These are phyloP conservation scores for Mikania micrantha DNA, from an alignment of 129 eudicot genomes.

Conservation along the genomic window DNA sequence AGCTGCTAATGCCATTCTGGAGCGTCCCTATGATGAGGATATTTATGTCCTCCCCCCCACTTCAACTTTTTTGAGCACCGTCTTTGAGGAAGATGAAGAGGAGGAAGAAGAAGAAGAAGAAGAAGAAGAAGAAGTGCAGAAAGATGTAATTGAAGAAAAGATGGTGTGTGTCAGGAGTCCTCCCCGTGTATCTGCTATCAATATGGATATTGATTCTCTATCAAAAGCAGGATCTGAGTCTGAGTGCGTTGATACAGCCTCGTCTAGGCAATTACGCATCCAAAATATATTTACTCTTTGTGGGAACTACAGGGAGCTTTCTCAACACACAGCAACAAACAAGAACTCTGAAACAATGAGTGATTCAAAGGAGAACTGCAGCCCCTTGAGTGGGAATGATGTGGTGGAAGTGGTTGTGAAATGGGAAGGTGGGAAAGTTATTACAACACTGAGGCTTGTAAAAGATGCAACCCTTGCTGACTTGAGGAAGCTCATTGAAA, in stretches of 20 bases:
- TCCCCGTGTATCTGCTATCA: neutral
- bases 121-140: conserved; percentile 54
- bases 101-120: conserved; percentile 48
- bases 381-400: conserved; percentile 25
- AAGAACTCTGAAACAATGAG: conserved; percentile 8
- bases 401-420: conserved; percentile 51
- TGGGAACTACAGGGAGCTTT: conserved; percentile 80
- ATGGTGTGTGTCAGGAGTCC: conserved; percentile 15
- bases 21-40: conserved; percentile 28
- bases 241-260: conserved; percentile 17
- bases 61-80: conserved; percentile 58
- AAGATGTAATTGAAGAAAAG: conserved; percentile 82
- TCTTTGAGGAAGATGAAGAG: conserved; percentile 80
- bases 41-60: conserved; percentile 19
- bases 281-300: conserved; percentile 90
- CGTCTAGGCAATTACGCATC: conserved; percentile 56
- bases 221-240: neutral
- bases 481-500: conserved; percentile 64
- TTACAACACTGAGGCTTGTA: conserved; percentile 44
- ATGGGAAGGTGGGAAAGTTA: conserved; percentile 68
- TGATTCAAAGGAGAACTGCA: conserved; percentile 52
- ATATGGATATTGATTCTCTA: conserved; percentile 18
- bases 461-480: conserved; percentile 67
- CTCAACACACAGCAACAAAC: conserved; percentile 33
- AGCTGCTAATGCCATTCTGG: conserved; percentile 23